These are phyloP conservation scores for Leccinum disarticulatum DNA, from an alignment of 768 basidiomycete species.

Conservation along the genomic window DNA sequence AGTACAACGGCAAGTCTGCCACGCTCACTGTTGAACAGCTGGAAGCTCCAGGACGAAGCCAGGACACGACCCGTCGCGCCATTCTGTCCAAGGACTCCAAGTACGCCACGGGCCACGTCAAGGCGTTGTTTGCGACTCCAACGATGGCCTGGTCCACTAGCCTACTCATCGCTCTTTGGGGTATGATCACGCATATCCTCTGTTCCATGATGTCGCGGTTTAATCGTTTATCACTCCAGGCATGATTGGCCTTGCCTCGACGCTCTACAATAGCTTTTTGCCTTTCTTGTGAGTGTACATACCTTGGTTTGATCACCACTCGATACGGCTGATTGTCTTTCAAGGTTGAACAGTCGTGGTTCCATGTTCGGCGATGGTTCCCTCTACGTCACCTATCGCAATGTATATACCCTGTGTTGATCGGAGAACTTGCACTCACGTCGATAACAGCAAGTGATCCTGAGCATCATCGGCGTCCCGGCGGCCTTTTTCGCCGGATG, in stretches of 20 bases:
- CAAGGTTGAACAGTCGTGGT: conserved; percentile 61
- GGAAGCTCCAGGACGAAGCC: conserved; percentile 28
- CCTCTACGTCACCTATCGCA: conserved; percentile 69
- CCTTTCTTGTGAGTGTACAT: conserved; percentile 46
- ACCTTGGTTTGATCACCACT: background rate
- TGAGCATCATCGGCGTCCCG: conserved; percentile 66
- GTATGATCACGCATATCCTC: conserved; percentile 32
- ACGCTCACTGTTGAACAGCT: conserved; percentile 47
- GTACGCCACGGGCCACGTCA: conserved; percentile 46
- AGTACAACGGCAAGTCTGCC: conserved; percentile 46
- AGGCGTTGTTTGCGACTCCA: conserved; percentile 59
- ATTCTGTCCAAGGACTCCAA: conserved; percentile 43
- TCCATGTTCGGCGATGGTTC: conserved; percentile 70
- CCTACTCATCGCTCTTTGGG: conserved; percentile 48
- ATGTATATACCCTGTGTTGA: conserved; percentile 37
- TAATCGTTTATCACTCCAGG: conserved; percentile 37
- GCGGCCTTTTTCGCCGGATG: conserved; percentile 72
- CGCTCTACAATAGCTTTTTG: conserved; percentile 58
- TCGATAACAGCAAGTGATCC: conserved; percentile 56
- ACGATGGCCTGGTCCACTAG: conserved; percentile 67
- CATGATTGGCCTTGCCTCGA: conserved; percentile 72
- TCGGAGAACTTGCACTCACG: background rate
- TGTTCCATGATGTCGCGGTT: background rate
- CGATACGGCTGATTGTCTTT: background rate
- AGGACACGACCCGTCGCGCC: conserved; percentile 12